These are phyloP conservation scores for Dorcoceras hygrometricum DNA, from an alignment of 257 asterid species.

Conservation along the genomic window DNA sequence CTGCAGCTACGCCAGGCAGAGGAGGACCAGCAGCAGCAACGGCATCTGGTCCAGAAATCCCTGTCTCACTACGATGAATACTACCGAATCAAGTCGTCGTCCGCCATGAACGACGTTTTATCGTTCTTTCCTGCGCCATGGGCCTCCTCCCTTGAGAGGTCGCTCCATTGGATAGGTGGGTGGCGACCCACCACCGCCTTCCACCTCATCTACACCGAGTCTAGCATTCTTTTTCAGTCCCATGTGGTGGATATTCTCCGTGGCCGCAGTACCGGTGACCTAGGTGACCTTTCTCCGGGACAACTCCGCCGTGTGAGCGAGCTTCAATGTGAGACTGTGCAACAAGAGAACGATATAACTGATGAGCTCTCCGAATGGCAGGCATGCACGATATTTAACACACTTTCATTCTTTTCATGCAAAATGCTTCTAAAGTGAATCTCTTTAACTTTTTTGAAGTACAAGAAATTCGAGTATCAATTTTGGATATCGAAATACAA, in stretches of 20 bases:
- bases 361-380: constrained; percentile 69
- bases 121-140: constrained; percentile 54
- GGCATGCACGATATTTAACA: constrained; percentile 35
- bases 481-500: too few species aligned
- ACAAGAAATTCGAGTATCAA: too few species aligned
- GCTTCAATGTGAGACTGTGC: constrained; percentile 74
- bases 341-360: constrained; percentile 51
- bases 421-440: too few species aligned
- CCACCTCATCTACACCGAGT: constrained; percentile 74
- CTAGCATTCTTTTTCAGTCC: constrained; percentile 72
- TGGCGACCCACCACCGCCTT: constrained; percentile 92
- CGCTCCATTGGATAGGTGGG: constrained; percentile 80
- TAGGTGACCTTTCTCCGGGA: constrained; percentile 67
- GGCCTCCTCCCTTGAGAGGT: constrained; percentile 59
- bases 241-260: constrained; percentile 62
- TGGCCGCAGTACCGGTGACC: constrained; percentile 66
- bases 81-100: constrained; percentile 47
- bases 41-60: constrained; percentile 38
- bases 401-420: neutral
- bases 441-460: too few species aligned
- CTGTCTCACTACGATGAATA: constrained; percentile 53
- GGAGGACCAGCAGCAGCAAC: constrained; percentile 32
- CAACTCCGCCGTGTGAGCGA: constrained; percentile 78
- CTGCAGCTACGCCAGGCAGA: constrained; percentile 41
- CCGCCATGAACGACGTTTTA: constrained; percentile 44